A percentile compares a stretch with the other conserved stretches of the same genome.
These are phyloP conservation scores for Quercus robur DNA, from an alignment of 306 rosid genomes.

Conservation along the genomic window DNA sequence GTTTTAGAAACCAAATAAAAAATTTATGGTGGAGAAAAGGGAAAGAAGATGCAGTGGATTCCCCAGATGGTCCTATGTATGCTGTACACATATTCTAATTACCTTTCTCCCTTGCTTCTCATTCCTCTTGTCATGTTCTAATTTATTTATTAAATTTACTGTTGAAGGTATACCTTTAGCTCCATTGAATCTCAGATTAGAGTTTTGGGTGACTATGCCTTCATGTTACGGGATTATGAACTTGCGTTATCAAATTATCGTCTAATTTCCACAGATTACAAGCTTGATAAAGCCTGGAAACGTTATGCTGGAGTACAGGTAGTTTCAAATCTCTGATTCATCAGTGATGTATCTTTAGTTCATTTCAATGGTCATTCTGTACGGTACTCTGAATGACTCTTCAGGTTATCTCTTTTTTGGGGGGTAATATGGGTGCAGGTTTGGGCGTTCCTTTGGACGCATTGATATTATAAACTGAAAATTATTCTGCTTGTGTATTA, in stretches of 20 bases:
- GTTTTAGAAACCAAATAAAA: conserved; percentile 90
- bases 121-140: conserved; percentile 24
- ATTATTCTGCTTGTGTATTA: neutral
- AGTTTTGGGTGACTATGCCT: conserved; percentile 96
- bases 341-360: neutral
- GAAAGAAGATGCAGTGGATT: conserved; percentile 81
- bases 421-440: neutral
- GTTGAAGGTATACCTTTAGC: conserved; percentile 80
- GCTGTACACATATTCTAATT: conserved; percentile 24
- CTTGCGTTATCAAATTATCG: conserved; percentile 97
- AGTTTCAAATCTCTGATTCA: conserved; percentile 20
- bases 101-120: conserved; percentile 9
- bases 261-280: conserved; percentile 93
- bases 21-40: conserved; percentile 99
- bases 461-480: neutral
- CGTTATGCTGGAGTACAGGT: conserved; percentile 98
- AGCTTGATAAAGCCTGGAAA: conserved; percentile 99
- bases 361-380: neutral
- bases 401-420: neutral
- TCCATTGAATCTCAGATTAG: conserved; percentile 96
- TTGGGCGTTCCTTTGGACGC: neutral
- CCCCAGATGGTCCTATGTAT: conserved; percentile 75
- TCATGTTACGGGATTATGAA: conserved; percentile 95
- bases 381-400: neutral
- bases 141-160: conserved; percentile 32